Conservation (phyloP, 2,329 filamentous ascomycete species). For the Aspergillus sp. region DNA sequence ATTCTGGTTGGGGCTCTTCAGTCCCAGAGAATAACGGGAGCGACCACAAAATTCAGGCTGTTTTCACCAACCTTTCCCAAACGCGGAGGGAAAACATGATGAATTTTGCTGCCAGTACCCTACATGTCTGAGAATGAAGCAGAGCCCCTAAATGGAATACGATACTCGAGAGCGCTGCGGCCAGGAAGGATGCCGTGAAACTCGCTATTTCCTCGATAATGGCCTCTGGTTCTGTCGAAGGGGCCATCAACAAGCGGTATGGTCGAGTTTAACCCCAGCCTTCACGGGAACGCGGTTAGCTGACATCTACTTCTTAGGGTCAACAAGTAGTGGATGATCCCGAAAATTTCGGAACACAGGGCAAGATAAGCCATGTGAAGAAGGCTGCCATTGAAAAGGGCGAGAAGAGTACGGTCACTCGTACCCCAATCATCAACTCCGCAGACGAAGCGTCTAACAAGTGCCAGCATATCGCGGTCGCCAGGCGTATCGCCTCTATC, state of each 20-base stretch:
- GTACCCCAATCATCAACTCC: neutral
- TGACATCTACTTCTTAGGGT: conserved; percentile 26
- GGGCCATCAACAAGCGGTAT: conserved; percentile 75
- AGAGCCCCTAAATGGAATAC: conserved; percentile 41
- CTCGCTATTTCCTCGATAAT: conserved; percentile 70
- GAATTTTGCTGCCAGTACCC: neutral
- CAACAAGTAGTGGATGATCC: conserved; percentile 59
- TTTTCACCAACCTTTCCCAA: neutral
- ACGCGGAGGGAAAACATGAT: neutral
- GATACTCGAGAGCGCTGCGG: conserved; percentile 51
- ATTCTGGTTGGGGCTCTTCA: neutral
- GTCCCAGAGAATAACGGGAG: neutral
- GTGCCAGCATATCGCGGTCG: conserved; percentile 59
- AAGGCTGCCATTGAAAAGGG: conserved; percentile 56
- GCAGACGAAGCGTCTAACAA: neutral
- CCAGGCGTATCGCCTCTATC: conserved; percentile 72
- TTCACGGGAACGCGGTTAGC: neutral
- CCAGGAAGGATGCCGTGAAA: conserved; percentile 67
- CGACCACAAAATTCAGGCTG: conserved; percentile 1
- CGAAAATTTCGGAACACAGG: conserved; percentile 65
- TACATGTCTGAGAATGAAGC: conserved; percentile 27
- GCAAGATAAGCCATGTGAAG: conserved; percentile 57
- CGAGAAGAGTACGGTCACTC: conserved; percentile 43
- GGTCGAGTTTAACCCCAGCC: conserved; percentile 12
- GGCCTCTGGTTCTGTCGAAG: conserved; percentile 77